Evolutionary conservation across 345 rosid genomes (phyloP), one percentile per base, ranked within the genome.

Genomic region (Clarkia xantiana): DNA sequence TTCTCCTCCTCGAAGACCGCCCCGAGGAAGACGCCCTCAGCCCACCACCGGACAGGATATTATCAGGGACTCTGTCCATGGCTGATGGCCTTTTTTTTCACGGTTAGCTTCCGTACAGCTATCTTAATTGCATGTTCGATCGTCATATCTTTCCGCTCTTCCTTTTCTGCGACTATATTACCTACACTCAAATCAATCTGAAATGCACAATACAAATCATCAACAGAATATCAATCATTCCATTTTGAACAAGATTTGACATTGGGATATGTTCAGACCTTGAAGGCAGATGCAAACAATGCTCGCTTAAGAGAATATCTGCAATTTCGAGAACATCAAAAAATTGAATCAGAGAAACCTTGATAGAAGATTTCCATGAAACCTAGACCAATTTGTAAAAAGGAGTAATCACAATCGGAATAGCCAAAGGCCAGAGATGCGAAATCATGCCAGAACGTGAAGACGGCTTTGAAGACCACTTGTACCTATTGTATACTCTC

Each of bases 21-120:
- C 13, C 97, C 97, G 40, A 85, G 20, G 51, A 90, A 90, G n/a
- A 82, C 62, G 7, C 95, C 95, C 18, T 80, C n/a, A n/a, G n/a
- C n/a, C n/a, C n/a, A n/a, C 87, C 0, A 70, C 85, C 40, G 81
- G 75, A 16, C 86, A 84, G 18, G 94, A 76, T 79, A 61, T 82
- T 85, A 17, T 85, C 86, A 10, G 94, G 82, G 5, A 90, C 72
- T 49, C 84, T 91, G 41, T 67, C 67, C 10, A 85, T 48, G n/a
- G n/a, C n/a, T n/a, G 44, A 90, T 68, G 10, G 78, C 68, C 22
- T 80, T 73, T 63, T 80, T 62, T 55, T 72, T 85, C 11, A 82
- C 91, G 23, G 79, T 53, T 38, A 90, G 57, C 55, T 79, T 80
- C 59, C 75, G 49, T n/a, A 80, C 82, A 8, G 81, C 71, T 44